Evolutionary conservation across 345 rosid species (phyloP).

Genomic region (Trapa bicornis): DNA sequence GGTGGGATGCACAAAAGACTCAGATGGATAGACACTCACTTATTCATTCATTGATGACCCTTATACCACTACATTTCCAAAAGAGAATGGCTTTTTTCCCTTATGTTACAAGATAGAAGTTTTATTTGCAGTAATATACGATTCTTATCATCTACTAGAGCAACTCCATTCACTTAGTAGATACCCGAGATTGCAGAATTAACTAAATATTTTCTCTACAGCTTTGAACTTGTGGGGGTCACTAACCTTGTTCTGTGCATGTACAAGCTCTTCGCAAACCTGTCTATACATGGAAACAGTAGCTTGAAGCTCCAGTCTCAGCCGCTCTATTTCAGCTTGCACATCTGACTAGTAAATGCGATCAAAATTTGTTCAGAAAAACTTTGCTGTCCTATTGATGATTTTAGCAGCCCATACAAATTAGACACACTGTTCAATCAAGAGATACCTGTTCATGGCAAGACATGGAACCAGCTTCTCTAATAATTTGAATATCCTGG

Average conservation of each 20-base stretch:
- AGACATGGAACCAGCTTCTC: slow-evolving; percentile 10
- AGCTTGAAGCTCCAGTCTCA: slow-evolving; percentile 47
- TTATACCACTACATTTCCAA: no score
- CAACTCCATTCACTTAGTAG: neutral
- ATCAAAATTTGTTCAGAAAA: neutral
- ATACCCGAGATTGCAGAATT: neutral
- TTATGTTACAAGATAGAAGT: neutral
- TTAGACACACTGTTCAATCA: neutral
- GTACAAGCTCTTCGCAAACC: slow-evolving; percentile 66
- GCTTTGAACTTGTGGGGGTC: neutral
- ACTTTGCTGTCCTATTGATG: neutral
- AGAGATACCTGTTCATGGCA: slow-evolving; percentile 26
- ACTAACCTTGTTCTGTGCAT: slow-evolving; percentile 57
- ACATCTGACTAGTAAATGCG: slow-evolving; percentile 29
- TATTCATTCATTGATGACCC: neutral
- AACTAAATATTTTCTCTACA: neutral
- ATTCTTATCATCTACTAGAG: neutral
- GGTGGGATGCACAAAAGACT: neutral
- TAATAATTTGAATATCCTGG: neutral
- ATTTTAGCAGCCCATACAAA: neutral
- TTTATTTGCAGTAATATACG: neutral
- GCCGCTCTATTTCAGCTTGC: slow-evolving; percentile 47
- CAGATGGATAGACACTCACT: neutral
- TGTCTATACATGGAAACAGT: slow-evolving; percentile 52
- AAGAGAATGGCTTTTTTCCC: no score